Evolutionary conservation across 129 eudicot genomes (phyloP), one percentile per base, ranked within the genome.

Genomic region (Centrapalus pauciflorus): DNA sequence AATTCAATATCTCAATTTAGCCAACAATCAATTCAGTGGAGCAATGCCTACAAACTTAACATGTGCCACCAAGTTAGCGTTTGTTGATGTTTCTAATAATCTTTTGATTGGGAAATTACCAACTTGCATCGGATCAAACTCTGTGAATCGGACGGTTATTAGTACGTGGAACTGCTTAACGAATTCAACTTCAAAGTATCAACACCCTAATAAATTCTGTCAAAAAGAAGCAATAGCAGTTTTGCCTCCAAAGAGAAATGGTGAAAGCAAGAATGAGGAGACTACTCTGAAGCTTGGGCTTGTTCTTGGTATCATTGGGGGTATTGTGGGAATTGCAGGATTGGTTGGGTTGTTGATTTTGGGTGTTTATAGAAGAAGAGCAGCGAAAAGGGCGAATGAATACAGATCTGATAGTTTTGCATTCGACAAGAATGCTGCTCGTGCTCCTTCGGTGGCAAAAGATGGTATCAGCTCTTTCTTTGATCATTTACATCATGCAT

Each of bases 31-130:
- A 75, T 71, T 93, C 67, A 89, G 84, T 75, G 99, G 99, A 30
- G 85, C 85, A 51, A 55, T 93, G 74, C 57, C 82, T 7, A 32
- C 67, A 9, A 76, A 59, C 63, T 76, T 80, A 13, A 35, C 84
- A 8, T 93, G 99, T 64, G 67, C 69, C 24, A 29, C 52, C 0
- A 82, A 76, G 14, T 85, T 93, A 28, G 51, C 33, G 6, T 86
- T 79, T 72, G 90, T 93, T 0, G 96, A 93, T 71, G 59, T 93
- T 73, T 93, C 99, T 6, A 82, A 79, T 16, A 93, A 93, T 29
- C 89, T 86, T 66, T 82, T 93, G 84, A 82, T 78, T 55, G 99
- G 99, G 38, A 80, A 64, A 40, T 62, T 93, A 69, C 99, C 99
- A n/a, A 63, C 85, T 69, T 93, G 99, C 77, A 80, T 92, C 24